Percentiles rank a stretch among this genome's conserved stretches.
phyloP scores from a whole-genome alignment of 495 filamentous ascomycete genomes.

The Sphaerosporella brunnea region DNA sequence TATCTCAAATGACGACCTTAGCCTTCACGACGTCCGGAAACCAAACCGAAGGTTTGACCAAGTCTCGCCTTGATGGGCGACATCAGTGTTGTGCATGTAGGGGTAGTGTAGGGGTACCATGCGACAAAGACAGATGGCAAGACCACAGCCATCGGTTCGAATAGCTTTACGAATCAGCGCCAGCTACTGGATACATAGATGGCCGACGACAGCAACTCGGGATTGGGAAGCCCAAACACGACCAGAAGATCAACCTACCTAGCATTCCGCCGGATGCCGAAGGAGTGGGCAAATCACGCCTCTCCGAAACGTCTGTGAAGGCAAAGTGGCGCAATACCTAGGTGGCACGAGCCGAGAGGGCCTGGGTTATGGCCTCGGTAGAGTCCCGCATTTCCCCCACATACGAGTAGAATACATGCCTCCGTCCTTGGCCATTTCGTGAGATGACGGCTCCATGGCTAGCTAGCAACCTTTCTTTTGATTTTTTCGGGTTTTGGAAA shows the following conservation, averaged over 20 bases:
- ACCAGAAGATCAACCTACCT: not conserved
- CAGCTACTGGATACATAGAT: not conserved
- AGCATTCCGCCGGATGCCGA: not conserved
- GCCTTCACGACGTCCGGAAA: too few relatives aligned
- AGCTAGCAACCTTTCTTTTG: too few relatives aligned
- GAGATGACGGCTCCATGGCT: too few relatives aligned
- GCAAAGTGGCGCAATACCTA: not conserved
- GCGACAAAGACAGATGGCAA: not conserved
- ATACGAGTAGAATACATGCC: too few relatives aligned
- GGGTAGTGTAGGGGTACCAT: not conserved
- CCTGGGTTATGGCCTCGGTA: too few relatives aligned
- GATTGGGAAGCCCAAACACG: not conserved
- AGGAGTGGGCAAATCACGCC: not conserved
- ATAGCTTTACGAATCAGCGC: not conserved
- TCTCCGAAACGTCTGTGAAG: not conserved
- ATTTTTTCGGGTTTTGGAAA: too few relatives aligned
- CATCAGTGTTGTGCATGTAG: not conserved
- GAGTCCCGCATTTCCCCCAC: too few relatives aligned
- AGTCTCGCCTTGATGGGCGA: too few relatives aligned
- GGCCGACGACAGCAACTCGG: not conserved
- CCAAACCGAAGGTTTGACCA: too few relatives aligned
- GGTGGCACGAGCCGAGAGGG: too few relatives aligned
- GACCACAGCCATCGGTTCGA: not conserved
- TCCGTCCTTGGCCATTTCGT: too few relatives aligned
- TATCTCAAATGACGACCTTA: too few relatives aligned